phyloP scores from a whole-genome alignment of 2,329 filamentous ascomycete genomes.

The Aureobasidium sp. region DNA sequence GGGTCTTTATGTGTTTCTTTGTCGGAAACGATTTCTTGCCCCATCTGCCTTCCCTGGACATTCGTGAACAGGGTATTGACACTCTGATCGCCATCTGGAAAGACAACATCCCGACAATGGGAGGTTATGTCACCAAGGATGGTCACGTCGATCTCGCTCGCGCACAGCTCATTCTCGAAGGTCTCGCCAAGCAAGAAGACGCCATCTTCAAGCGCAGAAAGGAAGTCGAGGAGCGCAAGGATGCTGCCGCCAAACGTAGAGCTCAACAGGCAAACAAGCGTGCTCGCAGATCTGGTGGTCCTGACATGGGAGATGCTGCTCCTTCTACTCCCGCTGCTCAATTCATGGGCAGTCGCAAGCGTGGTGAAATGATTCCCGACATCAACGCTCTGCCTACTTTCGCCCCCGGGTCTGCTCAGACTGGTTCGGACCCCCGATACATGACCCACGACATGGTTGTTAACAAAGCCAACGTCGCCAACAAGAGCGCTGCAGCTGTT shows the following conservation, averaged over 20 bases:
- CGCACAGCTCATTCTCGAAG: constrained; percentile 79
- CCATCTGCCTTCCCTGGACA: constrained; percentile 93
- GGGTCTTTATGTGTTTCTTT: constrained; percentile 99
- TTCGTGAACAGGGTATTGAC: constrained; percentile 94
- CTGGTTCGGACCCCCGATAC: constrained; percentile 43
- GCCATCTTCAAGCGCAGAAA: constrained; percentile 83
- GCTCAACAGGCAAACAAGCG: constrained; percentile 43
- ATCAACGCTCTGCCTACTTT: constrained; percentile 46
- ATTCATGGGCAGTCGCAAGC: constrained; percentile 14
- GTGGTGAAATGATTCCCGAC: constrained; percentile 27
- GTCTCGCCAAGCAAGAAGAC: constrained; percentile 86
- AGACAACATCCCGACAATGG: constrained; percentile 83
- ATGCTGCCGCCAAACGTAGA: constrained; percentile 70
- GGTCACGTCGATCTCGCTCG: constrained; percentile 79
- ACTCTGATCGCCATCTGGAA: constrained; percentile 95
- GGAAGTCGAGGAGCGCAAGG: constrained; percentile 73
- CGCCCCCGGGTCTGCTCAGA: constrained; percentile 43
- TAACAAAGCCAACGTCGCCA: constrained; percentile 66
- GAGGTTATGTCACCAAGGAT: constrained; percentile 92
- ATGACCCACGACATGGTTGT: constrained; percentile 85
- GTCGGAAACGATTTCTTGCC: constrained; percentile 98
- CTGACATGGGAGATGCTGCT: constrained; percentile 21
- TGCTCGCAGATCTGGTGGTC: constrained; percentile 23
- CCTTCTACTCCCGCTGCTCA: constrained; percentile 22
- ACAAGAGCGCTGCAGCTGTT: constrained; percentile 88